Percentiles rank a stretch among this genome's conserved stretches.
Conservation (phyloP, 2,329 filamentous ascomycete species). For the Pezizomycotina sp. region DNA sequence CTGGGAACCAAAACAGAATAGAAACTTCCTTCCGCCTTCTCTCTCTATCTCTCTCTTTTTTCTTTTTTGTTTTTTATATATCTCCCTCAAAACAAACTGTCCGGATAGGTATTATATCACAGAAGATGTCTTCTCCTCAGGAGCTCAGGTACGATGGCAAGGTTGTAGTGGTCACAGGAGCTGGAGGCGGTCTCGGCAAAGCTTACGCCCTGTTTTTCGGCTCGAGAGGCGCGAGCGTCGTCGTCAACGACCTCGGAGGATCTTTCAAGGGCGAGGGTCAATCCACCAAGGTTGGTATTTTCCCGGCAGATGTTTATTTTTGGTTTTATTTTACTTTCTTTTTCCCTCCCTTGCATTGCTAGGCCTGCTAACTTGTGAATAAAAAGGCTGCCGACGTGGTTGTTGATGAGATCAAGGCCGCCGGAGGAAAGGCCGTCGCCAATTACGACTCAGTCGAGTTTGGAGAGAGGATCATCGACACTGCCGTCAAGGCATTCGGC, state of each 20-base stretch:
- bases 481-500: constrained; percentile 62
- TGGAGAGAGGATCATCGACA: constrained; percentile 86
- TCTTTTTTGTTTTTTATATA: neutral
- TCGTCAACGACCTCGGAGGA: constrained; percentile 89
- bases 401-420: constrained; percentile 66
- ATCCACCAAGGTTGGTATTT: constrained; percentile 57
- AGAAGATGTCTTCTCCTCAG: constrained; percentile 37
- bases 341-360: neutral
- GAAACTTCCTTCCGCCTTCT: constrained; percentile 4
- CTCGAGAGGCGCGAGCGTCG: constrained; percentile 77
- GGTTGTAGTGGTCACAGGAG: constrained; percentile 76
- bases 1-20: constrained; percentile 1
- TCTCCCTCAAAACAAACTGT: neutral
- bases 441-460: constrained; percentile 94
- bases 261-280: constrained; percentile 86
- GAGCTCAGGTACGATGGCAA: constrained; percentile 73
- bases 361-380: neutral
- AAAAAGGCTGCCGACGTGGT: constrained; percentile 62
- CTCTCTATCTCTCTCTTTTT: neutral
- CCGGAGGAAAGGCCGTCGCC: constrained; percentile 86
- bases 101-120: neutral
- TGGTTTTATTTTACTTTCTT: constrained; percentile 3
- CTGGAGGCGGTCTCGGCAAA: constrained; percentile 65
- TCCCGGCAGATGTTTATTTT: neutral
- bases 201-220: constrained; percentile 80